Base-by-base conservation (phyloP, 306 rosid species). In the Dryas alaskensis region DNA sequence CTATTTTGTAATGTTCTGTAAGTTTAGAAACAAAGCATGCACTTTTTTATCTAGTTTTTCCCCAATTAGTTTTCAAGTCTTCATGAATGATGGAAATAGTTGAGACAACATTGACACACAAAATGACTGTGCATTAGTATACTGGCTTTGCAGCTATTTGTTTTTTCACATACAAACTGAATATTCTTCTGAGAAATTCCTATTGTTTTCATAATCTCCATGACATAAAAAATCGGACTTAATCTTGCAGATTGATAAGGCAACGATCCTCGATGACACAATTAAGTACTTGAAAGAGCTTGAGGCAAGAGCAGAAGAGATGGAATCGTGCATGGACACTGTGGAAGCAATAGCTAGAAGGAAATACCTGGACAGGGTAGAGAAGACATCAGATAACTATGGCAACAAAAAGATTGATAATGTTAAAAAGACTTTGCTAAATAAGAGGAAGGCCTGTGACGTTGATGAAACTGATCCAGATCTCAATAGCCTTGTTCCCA, bases 401-500 rank as follows among this genome's bases (percentile, higher is more conserved):
- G 82, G 80, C 17, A 69, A 79, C 14, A 69, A 69, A 67, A 88
- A 80, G 70, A 69, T 66, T 53, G 81, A 74, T 67, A 74, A 49
- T 67, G 78, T 75, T 63, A 69, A 69, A 84, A 86, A 76, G 44
- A 68, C 80, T 69, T 85, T 74, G 82, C 45, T 75, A 12, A 82
- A 86, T 86, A 92, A 90, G 82, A 87, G 98, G 80, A 89, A 92
- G 82, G 90, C 86, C 44, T 58, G 82, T 81, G 88, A 85, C 53
- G 72, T 83, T 8, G 85, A 82, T 44, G 90, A 84, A 58, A 73
- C 81, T 16, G 78, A 81, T 22, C 60, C 73, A 3, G 83, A 84
- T 54, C 73, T 73, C 39, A 76, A 82, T 10, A 77, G 72, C 48
- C 31, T 54, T 62, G 43, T 52, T 73, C 66, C 65, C 9, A 49